Conservation (phyloP, 768 basidiomycete genomes). For the Plicaturopsis crispa region DNA sequence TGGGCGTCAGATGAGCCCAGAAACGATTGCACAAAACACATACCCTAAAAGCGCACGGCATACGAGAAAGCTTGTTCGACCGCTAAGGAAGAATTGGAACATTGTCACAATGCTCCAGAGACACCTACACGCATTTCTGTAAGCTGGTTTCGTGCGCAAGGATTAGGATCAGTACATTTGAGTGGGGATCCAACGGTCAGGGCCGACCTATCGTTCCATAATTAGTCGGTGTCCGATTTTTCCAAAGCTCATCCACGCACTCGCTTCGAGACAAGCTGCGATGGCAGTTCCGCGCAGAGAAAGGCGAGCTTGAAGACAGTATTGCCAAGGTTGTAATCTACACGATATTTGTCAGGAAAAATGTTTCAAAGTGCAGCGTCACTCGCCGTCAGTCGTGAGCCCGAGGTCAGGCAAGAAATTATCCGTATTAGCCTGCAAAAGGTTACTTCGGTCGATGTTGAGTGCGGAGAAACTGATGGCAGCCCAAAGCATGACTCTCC, state of each 20-base stretch:
- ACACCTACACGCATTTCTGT: too few relatives aligned
- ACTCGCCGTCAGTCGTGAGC: constrained; percentile 38
- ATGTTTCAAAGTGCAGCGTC: constrained; percentile 4
- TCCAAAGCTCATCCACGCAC: constrained; percentile 18
- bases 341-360: constrained; percentile 16
- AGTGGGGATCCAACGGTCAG: constrained; percentile 57
- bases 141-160: too few relatives aligned
- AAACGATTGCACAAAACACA: constrained; percentile 4
- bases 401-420: constrained; percentile 49
- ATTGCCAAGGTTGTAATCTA: constrained; percentile 53
- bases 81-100: constrained; percentile 48
- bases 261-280: constrained; percentile 54
- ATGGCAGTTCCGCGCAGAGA: constrained; percentile 51
- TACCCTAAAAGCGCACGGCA: constrained; percentile 42
- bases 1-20: not conserved
- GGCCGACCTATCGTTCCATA: constrained; percentile 35
- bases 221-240: not conserved
- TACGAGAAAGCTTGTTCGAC: constrained; percentile 39
- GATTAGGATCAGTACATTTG: constrained; percentile 52
- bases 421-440: constrained; percentile 51
- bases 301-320: constrained; percentile 44
- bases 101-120: constrained; percentile 47
- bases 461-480: constrained; percentile 50
- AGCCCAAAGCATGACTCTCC: constrained; percentile 53
- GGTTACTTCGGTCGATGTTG: constrained; percentile 45